phyloP scores from a whole-genome alignment of 306 rosid species.

The Cucurbita pepo region DNA sequence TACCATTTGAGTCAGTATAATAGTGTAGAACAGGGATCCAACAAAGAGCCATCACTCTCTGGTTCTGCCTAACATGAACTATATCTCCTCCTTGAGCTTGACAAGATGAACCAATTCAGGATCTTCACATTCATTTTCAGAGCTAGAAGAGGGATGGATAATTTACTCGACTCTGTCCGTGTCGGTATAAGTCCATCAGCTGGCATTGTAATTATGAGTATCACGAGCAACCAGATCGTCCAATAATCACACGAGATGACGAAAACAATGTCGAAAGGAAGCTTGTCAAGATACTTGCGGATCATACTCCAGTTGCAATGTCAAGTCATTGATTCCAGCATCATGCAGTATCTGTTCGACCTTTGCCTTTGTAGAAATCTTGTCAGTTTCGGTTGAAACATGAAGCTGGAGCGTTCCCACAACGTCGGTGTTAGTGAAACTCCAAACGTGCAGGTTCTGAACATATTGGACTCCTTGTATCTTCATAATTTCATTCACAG shows the following conservation, averaged over 20 bases:
- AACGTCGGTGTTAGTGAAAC: constrained; percentile 66
- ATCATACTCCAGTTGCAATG: constrained; percentile 66
- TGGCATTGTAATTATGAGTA: neutral
- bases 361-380: constrained; percentile 34
- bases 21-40: neutral
- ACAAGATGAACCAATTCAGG: neutral
- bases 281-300: neutral
- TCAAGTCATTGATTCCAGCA: constrained; percentile 79
- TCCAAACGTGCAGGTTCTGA: constrained; percentile 60
- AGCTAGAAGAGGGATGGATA: neutral
- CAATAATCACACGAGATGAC: neutral
- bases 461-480: constrained; percentile 53
- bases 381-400: constrained; percentile 48
- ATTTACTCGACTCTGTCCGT: neutral
- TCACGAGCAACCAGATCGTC: neutral
- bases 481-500: constrained; percentile 35
- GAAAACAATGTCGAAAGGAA: neutral
- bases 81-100: neutral
- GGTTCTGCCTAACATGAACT: neutral
- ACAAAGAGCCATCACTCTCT: neutral
- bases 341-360: constrained; percentile 38
- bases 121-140: neutral
- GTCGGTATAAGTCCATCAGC: neutral
- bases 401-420: constrained; percentile 76
- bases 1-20: neutral